Base-by-base conservation (phyloP, 805 yeast genomes). In the Starmerella potacharoeniae region DNA sequence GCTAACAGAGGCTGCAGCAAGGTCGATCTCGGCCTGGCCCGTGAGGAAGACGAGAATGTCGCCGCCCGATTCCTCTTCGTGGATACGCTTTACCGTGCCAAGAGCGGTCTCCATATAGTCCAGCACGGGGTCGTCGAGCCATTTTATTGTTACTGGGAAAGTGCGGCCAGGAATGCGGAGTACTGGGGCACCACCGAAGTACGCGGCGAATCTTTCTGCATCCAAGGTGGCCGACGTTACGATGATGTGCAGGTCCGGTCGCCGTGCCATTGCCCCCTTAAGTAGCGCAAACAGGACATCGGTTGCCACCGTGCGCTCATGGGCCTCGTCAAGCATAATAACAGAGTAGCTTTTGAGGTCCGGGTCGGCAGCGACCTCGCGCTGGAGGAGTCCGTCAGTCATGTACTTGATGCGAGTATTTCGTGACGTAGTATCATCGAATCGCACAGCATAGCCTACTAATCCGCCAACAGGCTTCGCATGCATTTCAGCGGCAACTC, bases 151-250 rank as follows among this genome's bases (percentile, higher is more conserved):
- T 1, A 93, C 97, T 0, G 96, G 96, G 66, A 76, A 90, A n/a
- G 95, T 76, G 62, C 97, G 75, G 0, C 98, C 98, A 0, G 97
- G 97, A 39, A 93, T 82, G 53, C 80, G 82, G 64, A 90, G 81
- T 37, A 93, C 83, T 0, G 96, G 97, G 2, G 96, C 95, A 16
- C 77, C 77, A 60, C 77, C 75, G 65, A 93, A 93, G 68, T 84
- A 93, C 5, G 76, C 75, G 22, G 96, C 83, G 66, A 93, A 93
- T 63, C 84, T 84, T 52, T 80, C 77, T 0, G 98, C 95, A 69
- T 93, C 91, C 69, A 93, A 82, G 0, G 98, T 93, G 0, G 98
- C 98, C 3, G 97, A 89, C 0, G 97, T 89, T 33, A 93, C 83
- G 17, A 93, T 73, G 5, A 93, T 64, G 61, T 81, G 81, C 53